Conservation (phyloP, 805 yeast genomes). For the Zygosaccharomyces rouxii region DNA sequence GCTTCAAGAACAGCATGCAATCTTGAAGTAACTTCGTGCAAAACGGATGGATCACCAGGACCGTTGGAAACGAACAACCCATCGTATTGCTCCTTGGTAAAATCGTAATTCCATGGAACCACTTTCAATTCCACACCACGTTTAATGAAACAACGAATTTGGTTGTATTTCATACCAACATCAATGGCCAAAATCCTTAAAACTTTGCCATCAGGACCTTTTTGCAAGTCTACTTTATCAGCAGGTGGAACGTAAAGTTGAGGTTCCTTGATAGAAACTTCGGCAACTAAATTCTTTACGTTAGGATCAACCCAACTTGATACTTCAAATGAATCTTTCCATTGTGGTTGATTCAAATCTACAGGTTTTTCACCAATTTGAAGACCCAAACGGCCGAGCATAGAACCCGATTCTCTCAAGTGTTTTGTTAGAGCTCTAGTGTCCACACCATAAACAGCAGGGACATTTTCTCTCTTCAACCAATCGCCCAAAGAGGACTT, state of each 20-base stretch:
- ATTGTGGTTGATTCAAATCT: conserved; percentile 38
- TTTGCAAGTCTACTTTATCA: conserved; percentile 41
- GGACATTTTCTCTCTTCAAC: conserved; percentile 87
- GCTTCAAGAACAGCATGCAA: conserved; percentile 54
- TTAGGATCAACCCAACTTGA: conserved; percentile 96
- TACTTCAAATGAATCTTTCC: conserved; percentile 61
- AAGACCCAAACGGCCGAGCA: conserved; percentile 80
- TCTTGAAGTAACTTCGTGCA: conserved; percentile 61
- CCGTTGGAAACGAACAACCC: conserved; percentile 97
- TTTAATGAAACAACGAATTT: conserved; percentile 91
- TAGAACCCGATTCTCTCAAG: conserved; percentile 88
- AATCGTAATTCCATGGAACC: conserved; percentile 93
- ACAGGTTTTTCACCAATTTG: conserved; percentile 41
- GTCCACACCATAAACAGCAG: conserved; percentile 97
- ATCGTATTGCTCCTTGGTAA: conserved; percentile 75
- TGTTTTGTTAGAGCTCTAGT: conserved; percentile 92
- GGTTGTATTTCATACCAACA: conserved; percentile 97
- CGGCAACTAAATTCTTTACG: conserved; percentile 82
- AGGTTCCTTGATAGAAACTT: conserved; percentile 78
- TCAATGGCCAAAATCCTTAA: conserved; percentile 86
- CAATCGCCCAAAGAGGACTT: conserved; percentile 87
- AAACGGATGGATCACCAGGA: conserved; percentile 97
- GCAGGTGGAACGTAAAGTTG: conserved; percentile 68
- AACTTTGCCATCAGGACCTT: conserved; percentile 68
- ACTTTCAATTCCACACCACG: conserved; percentile 95